These are phyloP conservation scores for Plasmodium vivax DNA, from an alignment of 169 alveolate genomes.

Conservation along the genomic window DNA sequence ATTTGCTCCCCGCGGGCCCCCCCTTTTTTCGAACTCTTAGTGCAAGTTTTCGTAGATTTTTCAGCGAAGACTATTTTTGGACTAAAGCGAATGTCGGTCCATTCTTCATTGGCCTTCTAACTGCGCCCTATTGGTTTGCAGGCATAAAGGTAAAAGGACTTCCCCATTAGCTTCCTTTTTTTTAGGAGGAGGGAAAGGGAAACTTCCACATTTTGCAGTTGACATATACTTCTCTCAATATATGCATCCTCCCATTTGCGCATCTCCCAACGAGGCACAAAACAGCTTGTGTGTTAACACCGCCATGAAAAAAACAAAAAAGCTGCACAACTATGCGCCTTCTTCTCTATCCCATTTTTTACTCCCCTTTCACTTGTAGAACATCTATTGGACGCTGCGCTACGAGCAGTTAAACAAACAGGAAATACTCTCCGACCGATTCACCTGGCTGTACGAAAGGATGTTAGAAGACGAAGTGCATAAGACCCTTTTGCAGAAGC, in stretches of 20 bases:
- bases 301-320: background rate
- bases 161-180: background rate
- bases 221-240: background rate
- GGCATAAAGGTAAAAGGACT: conserved; percentile 72
- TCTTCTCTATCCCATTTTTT: background rate
- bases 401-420: conserved; percentile 81
- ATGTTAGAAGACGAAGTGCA: conserved; percentile 82
- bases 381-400: conserved; percentile 83
- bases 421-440: conserved; percentile 85
- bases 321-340: background rate
- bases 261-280: background rate
- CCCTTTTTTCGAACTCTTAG: conserved; percentile 17
- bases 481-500: conserved; percentile 56
- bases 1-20: background rate
- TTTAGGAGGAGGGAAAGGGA: background rate
- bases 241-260: background rate
- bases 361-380: conserved; percentile 68
- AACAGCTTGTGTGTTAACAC: background rate
- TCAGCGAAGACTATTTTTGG: conserved; percentile 80
- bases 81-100: conserved; percentile 81
- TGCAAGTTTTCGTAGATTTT: conserved; percentile 62
- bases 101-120: conserved; percentile 73
- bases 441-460: conserved; percentile 85
- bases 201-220: background rate
- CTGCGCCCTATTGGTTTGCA: conserved; percentile 77